A percentile compares a stretch with the other conserved stretches of the same genome.
Evolutionary conservation across 2,329 filamentous ascomycete species (phyloP).

Genomic region (Tolypocladium pustulatum): DNA sequence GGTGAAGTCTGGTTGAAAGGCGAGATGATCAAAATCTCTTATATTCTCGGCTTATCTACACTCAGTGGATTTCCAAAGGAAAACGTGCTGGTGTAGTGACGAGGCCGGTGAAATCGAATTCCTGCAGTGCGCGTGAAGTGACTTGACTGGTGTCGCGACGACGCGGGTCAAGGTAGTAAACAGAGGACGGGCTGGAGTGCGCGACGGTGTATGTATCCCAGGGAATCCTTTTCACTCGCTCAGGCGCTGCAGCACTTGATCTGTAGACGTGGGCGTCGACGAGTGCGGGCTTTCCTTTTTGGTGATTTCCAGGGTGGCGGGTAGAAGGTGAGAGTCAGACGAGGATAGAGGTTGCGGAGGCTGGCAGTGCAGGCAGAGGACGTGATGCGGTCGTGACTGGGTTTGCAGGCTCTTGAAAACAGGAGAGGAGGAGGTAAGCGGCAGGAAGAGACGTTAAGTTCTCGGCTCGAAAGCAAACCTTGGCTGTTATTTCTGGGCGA

Average conservation of each 20-base stretch:
- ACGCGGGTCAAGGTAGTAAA: slow-evolving; percentile 20
- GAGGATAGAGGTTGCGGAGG: slow-evolving; percentile 21
- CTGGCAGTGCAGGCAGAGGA: slow-evolving; percentile 16
- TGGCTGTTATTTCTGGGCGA: slow-evolving; percentile 9
- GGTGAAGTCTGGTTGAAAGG: not conserved
- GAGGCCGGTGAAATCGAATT: slow-evolving; percentile 28
- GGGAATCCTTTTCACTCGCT: slow-evolving; percentile 15
- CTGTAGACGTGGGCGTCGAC: slow-evolving; percentile 5
- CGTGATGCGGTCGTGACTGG: slow-evolving; percentile 27
- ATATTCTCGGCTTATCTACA: slow-evolving; percentile 61
- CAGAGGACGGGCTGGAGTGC: slow-evolving; percentile 5
- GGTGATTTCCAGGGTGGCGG: slow-evolving; percentile 8
- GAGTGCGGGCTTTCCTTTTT: slow-evolving; percentile 4
- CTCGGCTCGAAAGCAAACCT: slow-evolving; percentile 25
- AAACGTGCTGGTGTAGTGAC: slow-evolving; percentile 81
- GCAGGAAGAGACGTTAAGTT: not conserved
- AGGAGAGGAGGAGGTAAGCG: slow-evolving; percentile 26
- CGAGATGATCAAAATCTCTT: slow-evolving; percentile 19
- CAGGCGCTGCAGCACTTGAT: slow-evolving; percentile 19
- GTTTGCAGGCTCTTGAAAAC: slow-evolving; percentile 22
- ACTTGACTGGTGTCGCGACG: slow-evolving; percentile 20
- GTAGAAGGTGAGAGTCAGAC: slow-evolving; percentile 17
- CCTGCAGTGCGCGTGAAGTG: slow-evolving; percentile 30
- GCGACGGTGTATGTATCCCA: slow-evolving; percentile 8
- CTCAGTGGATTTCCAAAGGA: slow-evolving; percentile 75